Evolutionary conservation across 768 basidiomycete species (phyloP), one percentile per base, ranked within the genome.

Genomic region (Termitomyces sp.): DNA sequence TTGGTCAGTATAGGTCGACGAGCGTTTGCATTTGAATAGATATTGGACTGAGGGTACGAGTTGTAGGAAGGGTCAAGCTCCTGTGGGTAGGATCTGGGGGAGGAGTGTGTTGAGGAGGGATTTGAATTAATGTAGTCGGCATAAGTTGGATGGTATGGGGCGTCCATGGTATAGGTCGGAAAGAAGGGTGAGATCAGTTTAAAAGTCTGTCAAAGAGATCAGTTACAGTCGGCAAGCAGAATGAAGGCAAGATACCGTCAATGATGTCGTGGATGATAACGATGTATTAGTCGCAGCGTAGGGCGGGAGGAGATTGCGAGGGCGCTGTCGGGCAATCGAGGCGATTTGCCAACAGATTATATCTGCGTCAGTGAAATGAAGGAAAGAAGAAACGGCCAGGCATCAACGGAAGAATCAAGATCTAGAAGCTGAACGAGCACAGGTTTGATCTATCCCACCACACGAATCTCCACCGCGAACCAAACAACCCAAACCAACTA

Each of bases 71-170:
- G 42, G 48, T 65, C 63, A 23, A 62, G 55, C 7, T 65, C 64
- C 7, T 58, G 55, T 9, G 57, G 18, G 40, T 60, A 63, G 0
- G 64, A 62, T n/a, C 50, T 53, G 9, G 63, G 62, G 5, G 64
- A 63, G 6, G 62, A 63, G 27, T 63, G 62, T 2, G 71, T 70
- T 1, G 73, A 75, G 20, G 72, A 70, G 3, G 69, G 71, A 50
- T 67, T 69, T 7, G 71, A 70, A 51, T 58, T 58, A 53, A 66
- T 58, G 43, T 68, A 72, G 56, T 60, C 59, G 25, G 60, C 51
- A 48, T 63, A 71, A 58, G 62, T 50, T 59, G 57, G 22, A 56
- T 46, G 60, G 22, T 16, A 48, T n/a, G 57, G 58, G 41, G 56
- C 42, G 52, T 64, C 63, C 63, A 64, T 64, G 38, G 49, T 27